A percentile compares a stretch with the other conserved stretches of the same genome.
Conservation (phyloP, 225 moss, liverwort and hornwort species). For the Anthoceros angustus region DNA sequence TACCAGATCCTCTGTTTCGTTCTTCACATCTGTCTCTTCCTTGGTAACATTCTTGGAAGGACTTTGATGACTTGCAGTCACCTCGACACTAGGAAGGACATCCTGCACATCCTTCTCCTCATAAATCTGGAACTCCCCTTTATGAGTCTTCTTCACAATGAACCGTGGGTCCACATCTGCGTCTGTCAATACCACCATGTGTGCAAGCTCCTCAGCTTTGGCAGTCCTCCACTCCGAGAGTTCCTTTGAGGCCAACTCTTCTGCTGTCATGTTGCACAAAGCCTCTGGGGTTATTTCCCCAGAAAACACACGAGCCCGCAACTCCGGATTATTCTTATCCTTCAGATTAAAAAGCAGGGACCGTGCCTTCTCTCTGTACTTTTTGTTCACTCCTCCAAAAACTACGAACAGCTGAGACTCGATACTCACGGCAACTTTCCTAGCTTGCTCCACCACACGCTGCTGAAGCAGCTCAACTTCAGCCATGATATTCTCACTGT, state of each 20-base stretch:
- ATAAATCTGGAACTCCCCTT: conserved; percentile 68
- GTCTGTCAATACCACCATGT: conserved; percentile 85
- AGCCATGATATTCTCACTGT: conserved; percentile 42
- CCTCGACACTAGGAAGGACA: conserved; percentile 29
- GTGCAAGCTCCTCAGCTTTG: conserved; percentile 83
- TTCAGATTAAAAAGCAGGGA: conserved; percentile 90
- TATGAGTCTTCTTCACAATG: conserved; percentile 93
- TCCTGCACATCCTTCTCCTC: conserved; percentile 12
- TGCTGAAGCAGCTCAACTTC: conserved; percentile 41
- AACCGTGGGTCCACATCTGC: conserved; percentile 62
- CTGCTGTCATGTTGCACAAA: conserved; percentile 73
- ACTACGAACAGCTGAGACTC: conserved; percentile 63
- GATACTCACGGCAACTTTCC: conserved; percentile 61
- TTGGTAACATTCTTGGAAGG: conserved; percentile 17
- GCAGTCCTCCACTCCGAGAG: conserved; percentile 85
- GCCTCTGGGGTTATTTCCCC: conserved; percentile 71
- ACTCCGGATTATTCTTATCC: conserved; percentile 92
- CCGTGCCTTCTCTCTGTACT: conserved; percentile 91
- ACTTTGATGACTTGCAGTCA: conserved; percentile 30
- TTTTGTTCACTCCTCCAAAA: conserved; percentile 67
- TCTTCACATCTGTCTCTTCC: background rate
- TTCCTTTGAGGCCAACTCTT: conserved; percentile 84
- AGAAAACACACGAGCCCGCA: conserved; percentile 73
- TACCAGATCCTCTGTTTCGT: background rate
- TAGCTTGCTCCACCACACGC: conserved; percentile 82